Conservation (phyloP, 768 basidiomycete species). For the Tulasnella sp. region DNA sequence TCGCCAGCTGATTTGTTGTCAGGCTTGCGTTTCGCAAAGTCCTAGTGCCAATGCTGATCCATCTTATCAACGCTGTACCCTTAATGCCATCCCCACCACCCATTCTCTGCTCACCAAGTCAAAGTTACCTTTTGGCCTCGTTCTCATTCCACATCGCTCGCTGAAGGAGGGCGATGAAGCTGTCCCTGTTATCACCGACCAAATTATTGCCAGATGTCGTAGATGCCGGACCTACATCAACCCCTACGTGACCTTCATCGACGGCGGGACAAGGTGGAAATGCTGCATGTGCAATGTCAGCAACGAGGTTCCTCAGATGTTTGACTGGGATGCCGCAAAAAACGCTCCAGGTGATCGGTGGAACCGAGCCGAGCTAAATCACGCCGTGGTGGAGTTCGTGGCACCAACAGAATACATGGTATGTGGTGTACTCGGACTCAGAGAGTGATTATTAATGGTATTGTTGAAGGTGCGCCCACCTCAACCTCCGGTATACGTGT, state of each 20-base stretch:
- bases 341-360: constrained; percentile 95
- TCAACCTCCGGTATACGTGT: constrained; percentile 92
- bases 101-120: constrained; percentile 77
- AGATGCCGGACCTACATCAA: constrained; percentile 96
- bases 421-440: background rate
- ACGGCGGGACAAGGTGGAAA: constrained; percentile 96
- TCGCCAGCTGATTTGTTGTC: background rate
- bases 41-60: constrained; percentile 74
- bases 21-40: constrained; percentile 61
- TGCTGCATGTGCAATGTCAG: constrained; percentile 99
- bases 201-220: constrained; percentile 90
- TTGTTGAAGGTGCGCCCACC: constrained; percentile 59
- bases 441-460: background rate
- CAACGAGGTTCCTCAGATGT: constrained; percentile 95
- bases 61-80: constrained; percentile 82
- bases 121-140: constrained; percentile 78
- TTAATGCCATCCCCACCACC: constrained; percentile 88
- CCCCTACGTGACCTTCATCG: constrained; percentile 94
- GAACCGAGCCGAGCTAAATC: constrained; percentile 85
- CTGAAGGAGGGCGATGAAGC: constrained; percentile 56
- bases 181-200: constrained; percentile 85
- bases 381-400: constrained; percentile 89
- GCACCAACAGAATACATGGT: constrained; percentile 99
- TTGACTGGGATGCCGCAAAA: constrained; percentile 92
- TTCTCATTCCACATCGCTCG: constrained; percentile 83